Evolutionary conservation across 495 filamentous ascomycete species (phyloP).

Genomic region (Clohesyomyces aquaticus): DNA sequence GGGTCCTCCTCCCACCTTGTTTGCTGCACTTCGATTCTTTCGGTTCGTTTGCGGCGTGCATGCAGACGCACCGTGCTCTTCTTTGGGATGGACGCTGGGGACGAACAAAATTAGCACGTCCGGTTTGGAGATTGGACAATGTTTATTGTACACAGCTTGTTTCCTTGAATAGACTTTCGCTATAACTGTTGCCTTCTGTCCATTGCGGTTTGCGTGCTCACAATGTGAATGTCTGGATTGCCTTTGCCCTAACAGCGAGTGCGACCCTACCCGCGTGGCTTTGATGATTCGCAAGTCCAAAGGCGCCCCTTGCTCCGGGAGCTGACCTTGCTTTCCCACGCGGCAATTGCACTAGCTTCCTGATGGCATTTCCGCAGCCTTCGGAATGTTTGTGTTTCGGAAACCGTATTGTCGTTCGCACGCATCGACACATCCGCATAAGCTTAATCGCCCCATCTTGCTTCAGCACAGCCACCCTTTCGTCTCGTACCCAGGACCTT

Average conservation of each 20-base stretch:
- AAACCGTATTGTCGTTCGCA: no score
- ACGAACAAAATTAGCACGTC: slow-evolving; percentile 2
- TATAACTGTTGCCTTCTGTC: background rate
- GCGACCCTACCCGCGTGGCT: slow-evolving; percentile 1
- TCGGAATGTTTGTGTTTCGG: no score
- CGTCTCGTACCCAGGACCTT: no score
- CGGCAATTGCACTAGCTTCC: background rate
- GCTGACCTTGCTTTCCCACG: background rate
- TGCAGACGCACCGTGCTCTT: background rate
- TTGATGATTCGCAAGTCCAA: background rate
- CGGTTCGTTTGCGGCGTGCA: slow-evolving; percentile 8
- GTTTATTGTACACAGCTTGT: slow-evolving; percentile 24
- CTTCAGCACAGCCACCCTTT: no score
- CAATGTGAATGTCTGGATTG: background rate
- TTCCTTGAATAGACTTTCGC: slow-evolving; percentile 10
- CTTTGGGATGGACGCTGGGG: slow-evolving; percentile 10
- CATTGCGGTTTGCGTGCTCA: background rate
- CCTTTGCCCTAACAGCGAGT: background rate
- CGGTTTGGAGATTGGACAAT: slow-evolving; percentile 17
- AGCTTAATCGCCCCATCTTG: no score
- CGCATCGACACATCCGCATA: no score
- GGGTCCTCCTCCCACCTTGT: background rate
- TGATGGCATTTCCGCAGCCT: background rate
- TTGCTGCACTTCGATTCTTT: slow-evolving; percentile 10
- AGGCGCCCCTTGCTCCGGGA: background rate